Evolutionary conservation across 805 yeast genomes (phyloP).

Genomic region (Candida methanosorbosa): DNA sequence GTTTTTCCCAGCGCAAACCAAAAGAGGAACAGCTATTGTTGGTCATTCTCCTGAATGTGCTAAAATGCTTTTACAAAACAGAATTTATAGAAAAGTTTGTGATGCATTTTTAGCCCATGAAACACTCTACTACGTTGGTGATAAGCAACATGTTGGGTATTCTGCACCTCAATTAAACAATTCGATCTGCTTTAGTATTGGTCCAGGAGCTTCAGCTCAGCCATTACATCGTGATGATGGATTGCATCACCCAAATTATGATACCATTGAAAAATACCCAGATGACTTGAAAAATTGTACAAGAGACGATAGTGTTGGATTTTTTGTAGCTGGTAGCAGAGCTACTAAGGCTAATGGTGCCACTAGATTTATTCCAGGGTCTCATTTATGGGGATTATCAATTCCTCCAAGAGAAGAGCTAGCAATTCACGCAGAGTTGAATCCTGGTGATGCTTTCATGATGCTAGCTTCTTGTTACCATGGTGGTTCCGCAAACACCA

Average conservation of each 20-base stretch:
- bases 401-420: constrained; percentile 17
- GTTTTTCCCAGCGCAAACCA: constrained; percentile 16
- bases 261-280: too few species aligned
- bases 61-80: constrained; percentile 4
- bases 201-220: constrained; percentile 14
- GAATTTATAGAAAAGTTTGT: constrained; percentile 3
- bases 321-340: constrained; percentile 18
- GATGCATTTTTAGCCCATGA: constrained; percentile 9
- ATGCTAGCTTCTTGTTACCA: constrained; percentile 19
- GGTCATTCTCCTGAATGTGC: constrained; percentile 8
- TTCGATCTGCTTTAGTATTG: constrained; percentile 13
- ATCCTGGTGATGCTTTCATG: constrained; percentile 19
- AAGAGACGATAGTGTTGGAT: constrained; percentile 16
- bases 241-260: constrained; percentile 12
- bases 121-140: too few species aligned
- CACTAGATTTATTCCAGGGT: constrained; percentile 22
- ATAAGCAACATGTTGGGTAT: too few species aligned
- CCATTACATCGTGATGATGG: constrained; percentile 15
- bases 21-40: constrained; percentile 10
- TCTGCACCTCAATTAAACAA: too few species aligned
- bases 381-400: constrained; percentile 23
- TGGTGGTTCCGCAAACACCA: constrained; percentile 18
- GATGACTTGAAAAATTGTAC: constrained; percentile 6
- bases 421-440: constrained; percentile 14
- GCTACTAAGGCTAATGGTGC: too few species aligned